Evolutionary conservation across 768 basidiomycete species (phyloP), one percentile per base, ranked within the genome.

Genomic region (Termitomyces sp.): DNA sequence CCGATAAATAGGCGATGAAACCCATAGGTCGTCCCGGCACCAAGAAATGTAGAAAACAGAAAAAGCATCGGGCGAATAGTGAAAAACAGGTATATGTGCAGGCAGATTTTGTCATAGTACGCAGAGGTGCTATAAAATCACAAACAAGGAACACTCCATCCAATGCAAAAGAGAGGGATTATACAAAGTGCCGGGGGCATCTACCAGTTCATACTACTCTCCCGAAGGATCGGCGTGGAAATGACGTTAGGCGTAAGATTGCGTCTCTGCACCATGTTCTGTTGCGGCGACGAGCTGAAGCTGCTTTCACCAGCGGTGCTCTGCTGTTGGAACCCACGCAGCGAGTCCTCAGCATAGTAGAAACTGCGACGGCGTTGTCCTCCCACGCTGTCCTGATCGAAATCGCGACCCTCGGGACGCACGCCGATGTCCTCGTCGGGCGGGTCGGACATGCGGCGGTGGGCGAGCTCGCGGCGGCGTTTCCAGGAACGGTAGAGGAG

Each of bases 141-240:
- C 37, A 51, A 37, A 14, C n/a, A n/a, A n/a, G 39, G 36, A 27
- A 13, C 13, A 18, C 42, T 50, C 34, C 52, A 36, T 30, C 51
- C 42, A 52, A 24, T 39, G 24, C 50, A 26, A 51, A 27, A 33
- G 33, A 37, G 9, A 5, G 18, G 33, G 48, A 30, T 51, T 36
- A 51, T 51, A 26, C 26, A 51, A n/a, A 18, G 26, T 27, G 9
- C 26, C 36, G 3, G 24, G 26, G 4, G 13, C 36, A 8, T 58
- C 58, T 76, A 93, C 90, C 91, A 93, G 70, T 91, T 89, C 84
- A 93, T 84, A 64, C 85, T 93, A 72, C 87, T 93, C 74, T 91
- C 88, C 67, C 82, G 77, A 72, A 94, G 68, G 59, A 92, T 82
- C 22, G 92, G 91, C 51, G 88, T 82, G 3, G 86, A 88, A 59